Evolutionary conservation across 164 flowering plant species (phyloP).

Genomic region (Echeveria elegans): DNA sequence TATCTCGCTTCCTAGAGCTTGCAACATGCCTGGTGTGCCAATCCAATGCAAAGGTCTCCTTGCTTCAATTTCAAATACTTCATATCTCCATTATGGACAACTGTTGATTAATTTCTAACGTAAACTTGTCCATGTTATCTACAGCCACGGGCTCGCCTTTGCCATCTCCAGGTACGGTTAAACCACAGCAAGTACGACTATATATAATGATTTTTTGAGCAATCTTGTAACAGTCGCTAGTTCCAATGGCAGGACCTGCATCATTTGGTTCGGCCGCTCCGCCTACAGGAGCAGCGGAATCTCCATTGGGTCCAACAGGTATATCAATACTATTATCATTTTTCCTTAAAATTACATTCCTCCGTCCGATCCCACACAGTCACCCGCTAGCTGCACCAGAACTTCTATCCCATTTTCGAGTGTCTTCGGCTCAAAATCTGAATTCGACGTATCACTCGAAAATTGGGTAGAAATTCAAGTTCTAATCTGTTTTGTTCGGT

Average conservation of each 20-base stretch:
- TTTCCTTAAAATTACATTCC: neutral
- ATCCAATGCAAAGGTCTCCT: slow-evolving; percentile 8
- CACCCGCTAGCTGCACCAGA: too few relatives aligned
- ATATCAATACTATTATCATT: neutral
- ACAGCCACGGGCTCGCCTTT: slow-evolving; percentile 6
- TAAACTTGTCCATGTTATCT: neutral
- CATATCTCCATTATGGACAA: neutral
- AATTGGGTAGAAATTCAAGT: too few relatives aligned
- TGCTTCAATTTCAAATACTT: neutral
- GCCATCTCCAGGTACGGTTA: slow-evolving; percentile 7
- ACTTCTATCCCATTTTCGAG: too few relatives aligned
- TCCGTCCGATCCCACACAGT: too few relatives aligned
- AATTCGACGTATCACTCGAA: neutral
- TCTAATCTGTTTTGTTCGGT: too few relatives aligned
- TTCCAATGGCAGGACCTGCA: slow-evolving; percentile 5
- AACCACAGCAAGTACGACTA: neutral
- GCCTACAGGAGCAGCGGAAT: slow-evolving; percentile 3
- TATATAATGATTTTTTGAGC: neutral
- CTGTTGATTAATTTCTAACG: neutral
- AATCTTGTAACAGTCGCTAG: neutral
- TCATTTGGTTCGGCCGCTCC: slow-evolving; percentile 7
- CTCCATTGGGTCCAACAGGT: slow-evolving; percentile 9
- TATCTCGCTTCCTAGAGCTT: slow-evolving; percentile 7
- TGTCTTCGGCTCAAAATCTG: neutral
- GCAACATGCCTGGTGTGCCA: slow-evolving; percentile 10